A percentile compares a stretch with the other conserved stretches of the same genome.
Evolutionary conservation across 169 alveolate genomes (phyloP).

Genomic region (Cryptosporidium sp.): DNA sequence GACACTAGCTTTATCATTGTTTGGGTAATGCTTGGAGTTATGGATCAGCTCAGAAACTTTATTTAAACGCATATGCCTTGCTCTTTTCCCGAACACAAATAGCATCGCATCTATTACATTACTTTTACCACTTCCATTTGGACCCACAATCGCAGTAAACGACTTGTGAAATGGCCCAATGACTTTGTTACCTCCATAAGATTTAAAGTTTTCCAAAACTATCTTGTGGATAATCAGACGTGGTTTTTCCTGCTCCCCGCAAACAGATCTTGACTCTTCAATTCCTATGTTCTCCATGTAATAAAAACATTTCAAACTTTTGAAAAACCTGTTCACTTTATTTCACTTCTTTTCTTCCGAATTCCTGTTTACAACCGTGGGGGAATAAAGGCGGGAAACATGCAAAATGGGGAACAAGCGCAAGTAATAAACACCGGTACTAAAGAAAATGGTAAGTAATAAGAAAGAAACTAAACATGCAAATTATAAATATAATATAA

Average conservation of each 20-base stretch:
- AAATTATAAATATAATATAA: background rate
- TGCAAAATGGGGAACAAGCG: constrained; percentile 5
- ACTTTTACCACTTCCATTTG: constrained; percentile 99
- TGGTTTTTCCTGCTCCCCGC: constrained; percentile 28
- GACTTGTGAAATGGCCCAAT: constrained; percentile 95
- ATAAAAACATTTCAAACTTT: background rate
- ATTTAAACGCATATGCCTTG: constrained; percentile 95
- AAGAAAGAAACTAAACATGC: background rate
- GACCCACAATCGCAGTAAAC: constrained; percentile 94
- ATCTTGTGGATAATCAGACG: constrained; percentile 91
- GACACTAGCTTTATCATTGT: constrained; percentile 88
- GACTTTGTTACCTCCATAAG: constrained; percentile 92
- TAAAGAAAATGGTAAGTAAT: background rate
- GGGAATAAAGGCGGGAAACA: background rate
- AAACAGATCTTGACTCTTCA: background rate
- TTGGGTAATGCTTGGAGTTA: constrained; percentile 88
- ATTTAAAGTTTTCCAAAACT: constrained; percentile 94
- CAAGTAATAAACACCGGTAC: background rate
- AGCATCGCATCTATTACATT: constrained; percentile 98
- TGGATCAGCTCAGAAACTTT: constrained; percentile 94
- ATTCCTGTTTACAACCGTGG: background rate
- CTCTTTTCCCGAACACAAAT: constrained; percentile 98
- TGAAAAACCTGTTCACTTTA: background rate
- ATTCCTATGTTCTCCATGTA: constrained; percentile 58
- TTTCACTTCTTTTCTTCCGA: background rate